phyloP scores from a whole-genome alignment of 2,329 filamentous ascomycete genomes.

The Ciborinia camelliae region DNA sequence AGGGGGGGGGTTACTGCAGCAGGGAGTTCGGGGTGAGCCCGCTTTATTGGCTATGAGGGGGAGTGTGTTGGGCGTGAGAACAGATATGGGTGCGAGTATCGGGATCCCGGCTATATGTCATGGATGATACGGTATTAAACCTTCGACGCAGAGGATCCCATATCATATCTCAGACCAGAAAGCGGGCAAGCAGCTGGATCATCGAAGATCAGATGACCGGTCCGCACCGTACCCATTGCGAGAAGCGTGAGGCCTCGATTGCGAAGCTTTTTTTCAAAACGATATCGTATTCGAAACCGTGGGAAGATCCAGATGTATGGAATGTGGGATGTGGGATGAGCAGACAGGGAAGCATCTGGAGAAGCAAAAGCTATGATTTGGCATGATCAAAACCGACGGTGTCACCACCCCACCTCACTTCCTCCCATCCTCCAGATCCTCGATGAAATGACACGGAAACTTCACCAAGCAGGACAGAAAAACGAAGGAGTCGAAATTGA shows the following conservation, averaged over 20 bases:
- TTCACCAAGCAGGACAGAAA: conserved; percentile 44
- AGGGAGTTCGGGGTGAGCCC: conserved; percentile 62
- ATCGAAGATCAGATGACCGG: conserved; percentile 48
- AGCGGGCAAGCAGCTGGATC: conserved; percentile 50
- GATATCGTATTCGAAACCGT: conserved; percentile 51
- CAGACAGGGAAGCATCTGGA: conserved; percentile 27
- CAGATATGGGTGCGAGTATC: conserved; percentile 54
- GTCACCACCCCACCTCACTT: conserved; percentile 49
- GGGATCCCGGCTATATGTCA: conserved; percentile 47
- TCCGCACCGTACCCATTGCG: conserved; percentile 49
- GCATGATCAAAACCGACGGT: conserved; percentile 49
- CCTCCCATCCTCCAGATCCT: conserved; percentile 48
- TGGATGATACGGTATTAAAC: conserved; percentile 51
- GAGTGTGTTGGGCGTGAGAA: conserved; percentile 55
- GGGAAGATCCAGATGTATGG: conserved; percentile 46
- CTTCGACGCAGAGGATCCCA: conserved; percentile 41
- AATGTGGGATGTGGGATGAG: conserved; percentile 43
- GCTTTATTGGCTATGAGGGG: conserved; percentile 57
- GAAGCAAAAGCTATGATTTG: conserved; percentile 40
- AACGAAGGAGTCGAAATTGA: conserved; percentile 59
- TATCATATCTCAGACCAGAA: conserved; percentile 43
- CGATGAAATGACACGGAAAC: conserved; percentile 42
- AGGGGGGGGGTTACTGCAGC: conserved; percentile 57
- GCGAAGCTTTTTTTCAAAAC: conserved; percentile 47
- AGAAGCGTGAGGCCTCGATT: too few relatives aligned